Base-by-base conservation (phyloP, 768 basidiomycete species). In the Amyloporia xantha region DNA sequence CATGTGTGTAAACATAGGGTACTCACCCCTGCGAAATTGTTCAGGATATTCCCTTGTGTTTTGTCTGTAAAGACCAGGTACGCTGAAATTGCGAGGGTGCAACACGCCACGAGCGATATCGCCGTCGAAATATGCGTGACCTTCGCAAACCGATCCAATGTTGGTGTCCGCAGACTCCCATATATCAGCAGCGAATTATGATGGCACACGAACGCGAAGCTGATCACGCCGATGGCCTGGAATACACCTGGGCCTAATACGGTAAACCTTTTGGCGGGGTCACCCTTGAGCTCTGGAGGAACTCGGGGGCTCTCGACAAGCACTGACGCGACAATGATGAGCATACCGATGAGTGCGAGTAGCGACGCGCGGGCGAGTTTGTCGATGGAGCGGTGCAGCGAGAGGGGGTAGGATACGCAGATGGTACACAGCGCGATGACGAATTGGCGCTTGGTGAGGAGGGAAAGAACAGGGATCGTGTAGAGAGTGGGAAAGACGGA, bases 151-250 rank as follows among this genome's bases (percentile, higher is more conserved):
- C 94, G 79, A 65, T 98, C 95, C 23, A 98, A 70, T 0, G 96
- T 98, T 6, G 96, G 96, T 5, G 89, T 95, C 38, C 81, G 79
- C 62, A 99, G 69, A 59, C 87, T 90, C 41, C 94, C 93, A 59
- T 97, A 99, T 57, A 99, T 97, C 55, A 98, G 76, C 46, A 97
- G 79, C 7, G 93, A 92, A 64, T 99, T 99, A 66, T 98, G 96
- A 65, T 99, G 95, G 63, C 94, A 96, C 19, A 96, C 94, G 59
- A 93, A 97, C 38, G 93, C 91, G 60, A 92, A 93, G 63, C 86
- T 89, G 59, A 99, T 99, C 53, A 99, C 96, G 20, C 95, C 96
- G 41, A 97, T 94, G 25, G 96, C 94, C 63, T 91, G 91, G 62
- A 96, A 91, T 20, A 97, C 73, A 1, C 92, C 88, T 0, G 88